These are phyloP conservation scores for Pyricularia sp. DNA, from an alignment of 2,329 filamentous ascomycete species.

Conservation along the genomic window DNA sequence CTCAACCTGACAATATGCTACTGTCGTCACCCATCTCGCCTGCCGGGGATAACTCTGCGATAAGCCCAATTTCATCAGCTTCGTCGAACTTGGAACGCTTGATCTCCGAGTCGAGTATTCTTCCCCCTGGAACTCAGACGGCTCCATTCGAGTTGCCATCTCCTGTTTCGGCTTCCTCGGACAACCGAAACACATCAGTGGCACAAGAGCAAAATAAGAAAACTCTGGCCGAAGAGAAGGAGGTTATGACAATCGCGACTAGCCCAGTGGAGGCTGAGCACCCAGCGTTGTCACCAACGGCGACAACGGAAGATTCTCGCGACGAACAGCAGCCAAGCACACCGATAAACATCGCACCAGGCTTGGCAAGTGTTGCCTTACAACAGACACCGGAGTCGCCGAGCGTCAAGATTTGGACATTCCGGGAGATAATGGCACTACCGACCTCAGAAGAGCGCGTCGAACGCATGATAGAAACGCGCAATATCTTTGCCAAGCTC, in stretches of 20 bases:
- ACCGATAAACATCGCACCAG: conserved; percentile 7
- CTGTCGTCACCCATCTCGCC: not conserved
- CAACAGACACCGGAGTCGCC: conserved; percentile 2
- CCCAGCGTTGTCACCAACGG: conserved; percentile 13
- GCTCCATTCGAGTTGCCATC: conserved; percentile 26
- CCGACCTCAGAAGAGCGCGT: conserved; percentile 55
- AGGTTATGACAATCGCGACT: conserved; percentile 20
- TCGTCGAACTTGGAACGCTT: conserved; percentile 17
- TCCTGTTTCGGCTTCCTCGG: conserved; percentile 26
- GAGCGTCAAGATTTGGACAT: conserved; percentile 36
- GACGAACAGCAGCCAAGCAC: conserved; percentile 6
- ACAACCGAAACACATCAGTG: conserved; percentile 12
- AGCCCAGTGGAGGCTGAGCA: conserved; percentile 25
- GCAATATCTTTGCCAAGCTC: conserved; percentile 54
- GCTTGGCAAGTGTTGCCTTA: not conserved
- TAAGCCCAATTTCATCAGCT: not conserved
- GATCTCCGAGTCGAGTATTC: conserved; percentile 23
- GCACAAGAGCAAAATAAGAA: conserved; percentile 14
- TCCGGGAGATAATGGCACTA: conserved; percentile 67
- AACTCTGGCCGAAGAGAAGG: conserved; percentile 33
- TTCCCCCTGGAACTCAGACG: conserved; percentile 14
- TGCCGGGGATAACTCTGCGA: not conserved
- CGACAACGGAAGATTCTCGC: not conserved
- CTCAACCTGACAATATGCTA: not conserved
- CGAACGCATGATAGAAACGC: conserved; percentile 57